Evolutionary conservation across 2,329 filamentous ascomycete genomes (phyloP), one percentile per base, ranked within the genome.

Genomic region (Dothiorella sarmentorum): DNA sequence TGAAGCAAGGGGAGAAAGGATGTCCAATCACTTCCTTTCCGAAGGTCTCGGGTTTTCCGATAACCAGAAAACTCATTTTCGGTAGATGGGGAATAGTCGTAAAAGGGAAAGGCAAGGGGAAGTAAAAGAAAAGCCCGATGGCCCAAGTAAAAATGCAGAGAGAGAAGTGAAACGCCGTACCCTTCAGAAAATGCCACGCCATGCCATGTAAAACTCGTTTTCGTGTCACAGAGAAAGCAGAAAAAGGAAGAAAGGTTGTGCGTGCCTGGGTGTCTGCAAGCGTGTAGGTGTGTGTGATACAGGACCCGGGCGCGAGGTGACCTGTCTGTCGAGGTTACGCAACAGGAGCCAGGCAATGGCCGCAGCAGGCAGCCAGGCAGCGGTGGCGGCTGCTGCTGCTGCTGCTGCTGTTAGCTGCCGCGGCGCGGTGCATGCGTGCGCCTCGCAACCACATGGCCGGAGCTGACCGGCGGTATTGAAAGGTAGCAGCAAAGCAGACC

Each of bases 361-460:
- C 29, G 45, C 27, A 33, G 17, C 31, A 37, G 29, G 18, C 44
- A 33, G 27, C 44, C 31, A 40, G 35, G 5, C 33, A 38, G 22
- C 49, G 33, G 49, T 53, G 49, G 35, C 49, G 49, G 49, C 49
- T 40, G 49, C 45, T 24, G n/a, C n/a, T 31, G 29, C 29, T 10
- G 29, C 29, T 26, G 18, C 29, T 37, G 31, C 29, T 51, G 45
- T 26, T 51, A 37, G 45, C 45, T 51, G 45, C 45, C 26, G 49
- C 49, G 49, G 49, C 22, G 35, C 35, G 29, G 20, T 40, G 22
- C n/a, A 35, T 53, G 49, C 33, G 49, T 27, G 24, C 49, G 35
- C 49, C 22, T 27, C n/a, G 35, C 24, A 53, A 40, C 49, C 49
- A 53, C 49, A 40, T 35, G 22, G 7, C 20, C 49, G 49, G 49